Base-by-base conservation (phyloP, 768 basidiomycete genomes). In the Nidula microcarpa region DNA sequence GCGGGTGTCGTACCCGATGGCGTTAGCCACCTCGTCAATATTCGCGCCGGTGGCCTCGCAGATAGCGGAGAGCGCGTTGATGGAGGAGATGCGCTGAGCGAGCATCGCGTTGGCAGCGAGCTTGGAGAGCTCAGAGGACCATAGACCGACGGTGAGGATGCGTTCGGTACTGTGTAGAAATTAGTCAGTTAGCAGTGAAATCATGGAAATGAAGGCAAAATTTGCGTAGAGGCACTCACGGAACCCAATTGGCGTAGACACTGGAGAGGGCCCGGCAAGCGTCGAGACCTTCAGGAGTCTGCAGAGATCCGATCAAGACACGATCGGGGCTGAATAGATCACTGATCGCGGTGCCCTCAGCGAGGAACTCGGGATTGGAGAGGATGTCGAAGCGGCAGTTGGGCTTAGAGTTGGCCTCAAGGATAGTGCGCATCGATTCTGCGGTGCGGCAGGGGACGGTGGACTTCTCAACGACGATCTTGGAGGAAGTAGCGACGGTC, bases 21-120 rank as follows among this genome's bases (percentile, higher is more conserved):
- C 95, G 65, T 91, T 79, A 0, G 96, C 87, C 53, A 98, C 96
- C 73, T 98, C 97, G 69, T 98, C 95, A 54, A 99, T 92, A 79
- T 95, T 97, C 52, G 97, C 97, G 44, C 97, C 97, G 4, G 97
- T 99, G 11, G 93, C 94, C 71, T 98, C 97, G 69, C 97, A 98
- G 66, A 99, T 96, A 46, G 97, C 97, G 39, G 94, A 97, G 32
- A 99, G 87, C 11, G 97, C 94, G 67, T 98, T 99, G 77, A 98
- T 79, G 53, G 94, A 97, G 7, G 96, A 98, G 69, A 99, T 99
- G 56, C 97, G 91, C 70, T 99, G 97, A 6, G 97, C 97, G 55
- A 99, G 87, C 94, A 99, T 95, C 54, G 97, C 97, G 68, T 99
- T 99, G 51, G 97, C 97, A 8, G 97, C 97, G 56, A 99, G 85